Evolutionary conservation across 345 rosid species (phyloP).

Genomic region (Microthlaspi erraticum): DNA sequence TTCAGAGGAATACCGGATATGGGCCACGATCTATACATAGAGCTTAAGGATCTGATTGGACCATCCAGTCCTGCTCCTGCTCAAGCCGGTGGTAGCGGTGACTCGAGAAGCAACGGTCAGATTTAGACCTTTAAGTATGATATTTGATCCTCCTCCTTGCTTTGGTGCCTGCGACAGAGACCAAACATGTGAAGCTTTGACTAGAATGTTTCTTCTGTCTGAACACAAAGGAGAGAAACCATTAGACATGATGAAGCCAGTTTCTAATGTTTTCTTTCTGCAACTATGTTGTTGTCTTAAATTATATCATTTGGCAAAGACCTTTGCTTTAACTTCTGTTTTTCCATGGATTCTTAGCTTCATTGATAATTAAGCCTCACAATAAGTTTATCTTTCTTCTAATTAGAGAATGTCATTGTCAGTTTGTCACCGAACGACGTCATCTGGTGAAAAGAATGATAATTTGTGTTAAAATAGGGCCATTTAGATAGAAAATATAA

Average conservation of each 20-base stretch:
- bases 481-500: neutral
- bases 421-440: too few species aligned
- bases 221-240: constrained; percentile 10
- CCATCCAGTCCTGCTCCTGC: constrained; percentile 27
- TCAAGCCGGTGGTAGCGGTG: constrained; percentile 17
- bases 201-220: constrained; percentile 4
- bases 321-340: neutral
- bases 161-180: constrained; percentile 30
- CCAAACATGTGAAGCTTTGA: constrained; percentile 18
- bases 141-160: constrained; percentile 16
- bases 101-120: constrained; percentile 25
- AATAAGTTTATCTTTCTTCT: too few species aligned
- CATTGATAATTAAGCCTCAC: neutral
- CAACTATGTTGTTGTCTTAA: constrained; percentile 9
- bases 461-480: neutral
- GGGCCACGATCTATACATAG: constrained; percentile 18
- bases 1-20: constrained; percentile 2
- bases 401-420: too few species aligned
- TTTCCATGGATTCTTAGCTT: constrained; percentile 30
- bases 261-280: constrained; percentile 28
- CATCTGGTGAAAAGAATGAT: neutral
- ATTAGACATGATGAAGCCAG: constrained; percentile 14
- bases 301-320: constrained; percentile 7
- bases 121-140: constrained; percentile 18
- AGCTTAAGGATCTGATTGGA: constrained; percentile 26